phyloP scores from a whole-genome alignment of 768 basidiomycete species.

The Lactarius pseudohatsudake region DNA sequence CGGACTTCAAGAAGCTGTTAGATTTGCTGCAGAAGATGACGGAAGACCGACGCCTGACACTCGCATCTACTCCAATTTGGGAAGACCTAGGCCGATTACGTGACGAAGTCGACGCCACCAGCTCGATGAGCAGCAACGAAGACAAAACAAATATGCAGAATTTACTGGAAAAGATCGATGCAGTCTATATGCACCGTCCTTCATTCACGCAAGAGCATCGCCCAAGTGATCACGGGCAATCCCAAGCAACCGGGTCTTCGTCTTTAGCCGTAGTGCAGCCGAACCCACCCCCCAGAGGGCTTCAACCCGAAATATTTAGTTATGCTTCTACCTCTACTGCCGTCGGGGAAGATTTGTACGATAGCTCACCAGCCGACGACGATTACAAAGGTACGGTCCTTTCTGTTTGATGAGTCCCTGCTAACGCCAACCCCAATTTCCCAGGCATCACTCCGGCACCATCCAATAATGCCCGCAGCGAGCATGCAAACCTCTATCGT shows the following conservation, averaged over 20 bases:
- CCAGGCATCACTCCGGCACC: not conserved
- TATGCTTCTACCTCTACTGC: not conserved
- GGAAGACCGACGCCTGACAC: not conserved
- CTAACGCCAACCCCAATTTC: not conserved
- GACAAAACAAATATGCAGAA: not conserved
- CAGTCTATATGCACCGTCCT: not conserved
- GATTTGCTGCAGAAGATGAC: not conserved
- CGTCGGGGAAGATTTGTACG: not conserved
- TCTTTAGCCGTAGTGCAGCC: too few species aligned
- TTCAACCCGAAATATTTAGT: not conserved
- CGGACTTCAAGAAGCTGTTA: conserved; percentile 6
- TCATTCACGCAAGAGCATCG: not conserved
- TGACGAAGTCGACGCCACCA: not conserved
- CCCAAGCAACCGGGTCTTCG: too few species aligned
- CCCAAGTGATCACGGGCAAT: not conserved
- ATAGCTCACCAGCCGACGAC: not conserved
- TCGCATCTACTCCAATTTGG: conserved; percentile 7
- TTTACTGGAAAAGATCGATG: not conserved
- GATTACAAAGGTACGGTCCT: not conserved
- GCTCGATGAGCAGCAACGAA: not conserved
- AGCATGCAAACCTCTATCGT: not conserved
- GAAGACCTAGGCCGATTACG: not conserved
- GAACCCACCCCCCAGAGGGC: not conserved
- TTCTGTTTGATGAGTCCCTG: not conserved
- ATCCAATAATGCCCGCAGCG: not conserved